Conservation (phyloP, 371 early-diverging fungal species). For the Mucor plumbeus region DNA sequence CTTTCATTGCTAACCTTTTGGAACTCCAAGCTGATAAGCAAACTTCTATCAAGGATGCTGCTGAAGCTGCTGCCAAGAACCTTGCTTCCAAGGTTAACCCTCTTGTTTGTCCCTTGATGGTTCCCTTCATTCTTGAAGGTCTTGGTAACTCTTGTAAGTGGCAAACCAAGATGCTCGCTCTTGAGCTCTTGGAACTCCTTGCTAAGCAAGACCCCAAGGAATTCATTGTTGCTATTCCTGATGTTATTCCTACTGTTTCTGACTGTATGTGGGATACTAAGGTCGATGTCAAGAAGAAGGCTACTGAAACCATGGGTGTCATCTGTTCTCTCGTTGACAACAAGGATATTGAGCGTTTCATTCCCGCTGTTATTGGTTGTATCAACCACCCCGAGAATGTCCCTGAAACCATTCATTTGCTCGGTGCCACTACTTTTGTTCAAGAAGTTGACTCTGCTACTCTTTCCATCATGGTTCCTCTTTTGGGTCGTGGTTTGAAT, state of each 20-base stretch:
- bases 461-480: conserved; percentile 82
- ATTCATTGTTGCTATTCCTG: conserved; percentile 66
- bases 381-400: conserved; percentile 73
- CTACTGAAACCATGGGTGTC: conserved; percentile 57
- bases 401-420: conserved; percentile 67
- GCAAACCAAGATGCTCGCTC: conserved; percentile 75
- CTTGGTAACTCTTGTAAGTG: conserved; percentile 74
- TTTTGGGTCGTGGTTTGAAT: conserved; percentile 77
- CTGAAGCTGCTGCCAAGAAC: conserved; percentile 58
- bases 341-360: conserved; percentile 70
- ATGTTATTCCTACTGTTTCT: conserved; percentile 74
- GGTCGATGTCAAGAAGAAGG: conserved; percentile 61
- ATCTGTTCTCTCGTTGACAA: conserved; percentile 63
- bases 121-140: conserved; percentile 64
- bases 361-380: conserved; percentile 66
- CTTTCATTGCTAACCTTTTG: conserved; percentile 57
- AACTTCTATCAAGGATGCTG: conserved; percentile 64
- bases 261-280: conserved; percentile 81
- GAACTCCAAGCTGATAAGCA: conserved; percentile 75
- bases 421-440: conserved; percentile 81
- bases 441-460: conserved; percentile 80
- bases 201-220: conserved; percentile 61
- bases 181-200: conserved; percentile 59
- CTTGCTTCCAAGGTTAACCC: conserved; percentile 58
- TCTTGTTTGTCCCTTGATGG: conserved; percentile 56